Evolutionary conservation across 495 filamentous ascomycete species (phyloP), one percentile per base, ranked within the genome.

Genomic region (Hyaloscypha variabilis): DNA sequence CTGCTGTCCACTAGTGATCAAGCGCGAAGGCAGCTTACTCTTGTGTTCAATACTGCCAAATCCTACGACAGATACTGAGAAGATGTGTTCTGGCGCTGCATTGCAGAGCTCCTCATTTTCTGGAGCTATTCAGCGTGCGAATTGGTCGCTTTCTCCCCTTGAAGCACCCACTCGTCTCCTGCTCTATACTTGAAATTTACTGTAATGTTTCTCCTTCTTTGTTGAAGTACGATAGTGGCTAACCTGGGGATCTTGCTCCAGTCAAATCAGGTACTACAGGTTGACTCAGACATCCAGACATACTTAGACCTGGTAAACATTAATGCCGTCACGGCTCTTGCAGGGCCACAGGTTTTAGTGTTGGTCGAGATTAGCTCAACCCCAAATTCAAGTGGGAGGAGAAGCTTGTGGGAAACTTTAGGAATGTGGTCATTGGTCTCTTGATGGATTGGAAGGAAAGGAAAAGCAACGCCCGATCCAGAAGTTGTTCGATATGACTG

Each of bases 1-100:
- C 14, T 74, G 72, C 30, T 72, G 68, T 54, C 70, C 72, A 25
- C 25, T 74, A 54, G 70, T 71, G 2, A 66, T 74, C 21, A 74
- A 72, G 56, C 63, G 68, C 19, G 70, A 72, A 58, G 68, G 58
- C n/a, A 58, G 67, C 31, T 71, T 56, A 0, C 54, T 74, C 1
- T 55, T 74, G 13, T 74, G 68, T 46, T 74, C 72, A 28, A 72
- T 74, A 53, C 30, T 74, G 6, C 60, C 72, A 66, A 64, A 51
- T 30, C 61, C 72, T 64, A 71, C 72, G 1, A 71, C 68, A 25
- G 72, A 74, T 39, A 36, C 21, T 8, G 26, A 21, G 2, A 61
- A 31, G 58, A 66, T 66, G 64, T 66, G 64, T 24, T 62, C 28
- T n/a, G 31, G 58, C 21, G 10, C 25, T 1, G 49, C 6, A 0